phyloP scores from a whole-genome alignment of 176 grass and related monocot genomes.

The Avena eriantha region DNA sequence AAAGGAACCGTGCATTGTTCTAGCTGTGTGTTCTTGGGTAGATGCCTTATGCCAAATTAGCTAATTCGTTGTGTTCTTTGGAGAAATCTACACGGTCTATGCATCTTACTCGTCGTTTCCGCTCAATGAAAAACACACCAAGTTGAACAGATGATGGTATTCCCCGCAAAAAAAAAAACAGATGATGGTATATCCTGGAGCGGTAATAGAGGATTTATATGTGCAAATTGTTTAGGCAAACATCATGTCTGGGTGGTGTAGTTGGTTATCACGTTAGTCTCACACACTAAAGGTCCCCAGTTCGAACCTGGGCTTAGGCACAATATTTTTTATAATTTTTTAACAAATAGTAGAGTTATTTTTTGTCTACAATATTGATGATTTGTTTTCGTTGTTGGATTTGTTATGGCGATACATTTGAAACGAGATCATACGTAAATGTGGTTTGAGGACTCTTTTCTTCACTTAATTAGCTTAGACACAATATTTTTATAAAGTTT shows the following conservation, averaged over 20 bases:
- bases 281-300: slow-evolving; percentile 91
- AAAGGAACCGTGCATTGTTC: slow-evolving; percentile 5
- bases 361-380: too few species aligned
- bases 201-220: too few species aligned
- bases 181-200: neutral
- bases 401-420: too few species aligned
- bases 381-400: too few species aligned
- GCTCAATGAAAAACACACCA: neutral
- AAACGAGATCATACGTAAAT: too few species aligned
- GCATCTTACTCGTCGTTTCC: slow-evolving; percentile 10
- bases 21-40: neutral
- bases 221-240: too few species aligned
- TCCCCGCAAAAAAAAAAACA: too few species aligned
- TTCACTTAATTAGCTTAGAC: slow-evolving; percentile 30
- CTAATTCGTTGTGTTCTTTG: neutral
- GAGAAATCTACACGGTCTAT: slow-evolving; percentile 4
- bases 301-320: slow-evolving; percentile 71
- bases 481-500: neutral
- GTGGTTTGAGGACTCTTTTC: too few species aligned
- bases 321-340: neutral
- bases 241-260: slow-evolving; percentile 62
- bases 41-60: slow-evolving; percentile 6
- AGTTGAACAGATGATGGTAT: neutral
- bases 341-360: too few species aligned
- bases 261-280: slow-evolving; percentile 97